These are phyloP conservation scores for Pittosporum tobira DNA, from an alignment of 129 eudicot species.

Conservation along the genomic window DNA sequence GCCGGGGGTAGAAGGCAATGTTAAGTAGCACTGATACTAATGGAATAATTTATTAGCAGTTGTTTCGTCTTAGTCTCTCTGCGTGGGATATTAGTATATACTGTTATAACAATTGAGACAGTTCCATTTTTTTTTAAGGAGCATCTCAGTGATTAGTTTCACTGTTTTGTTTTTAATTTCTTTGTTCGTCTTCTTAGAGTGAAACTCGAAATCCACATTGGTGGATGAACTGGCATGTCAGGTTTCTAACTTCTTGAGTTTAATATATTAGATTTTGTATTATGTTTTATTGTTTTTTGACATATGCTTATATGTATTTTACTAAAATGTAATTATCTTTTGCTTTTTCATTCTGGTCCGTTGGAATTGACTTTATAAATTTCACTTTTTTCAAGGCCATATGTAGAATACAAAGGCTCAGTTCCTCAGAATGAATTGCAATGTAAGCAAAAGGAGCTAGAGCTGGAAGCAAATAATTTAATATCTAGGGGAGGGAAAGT, in stretches of 20 bases:
- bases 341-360: background rate
- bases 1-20: too few species aligned
- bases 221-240: background rate
- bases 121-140: background rate
- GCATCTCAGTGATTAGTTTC: background rate
- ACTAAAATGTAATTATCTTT: background rate
- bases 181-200: background rate
- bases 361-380: background rate
- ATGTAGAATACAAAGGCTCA: constrained; percentile 72
- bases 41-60: too few species aligned
- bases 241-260: background rate
- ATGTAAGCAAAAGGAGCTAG: constrained; percentile 53
- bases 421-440: constrained; percentile 60
- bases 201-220: background rate
- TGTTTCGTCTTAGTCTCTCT: background rate
- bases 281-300: too few species aligned
- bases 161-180: background rate
- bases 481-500: constrained; percentile 65
- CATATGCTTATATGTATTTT: background rate
- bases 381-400: constrained; percentile 46
- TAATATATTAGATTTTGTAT: background rate
- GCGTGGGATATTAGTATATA: background rate
- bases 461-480: constrained; percentile 53
- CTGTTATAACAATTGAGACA: background rate
- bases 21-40: too few species aligned